phyloP scores from a whole-genome alignment of 352 stramenopile species.

The Globisporangium takayamanum region DNA sequence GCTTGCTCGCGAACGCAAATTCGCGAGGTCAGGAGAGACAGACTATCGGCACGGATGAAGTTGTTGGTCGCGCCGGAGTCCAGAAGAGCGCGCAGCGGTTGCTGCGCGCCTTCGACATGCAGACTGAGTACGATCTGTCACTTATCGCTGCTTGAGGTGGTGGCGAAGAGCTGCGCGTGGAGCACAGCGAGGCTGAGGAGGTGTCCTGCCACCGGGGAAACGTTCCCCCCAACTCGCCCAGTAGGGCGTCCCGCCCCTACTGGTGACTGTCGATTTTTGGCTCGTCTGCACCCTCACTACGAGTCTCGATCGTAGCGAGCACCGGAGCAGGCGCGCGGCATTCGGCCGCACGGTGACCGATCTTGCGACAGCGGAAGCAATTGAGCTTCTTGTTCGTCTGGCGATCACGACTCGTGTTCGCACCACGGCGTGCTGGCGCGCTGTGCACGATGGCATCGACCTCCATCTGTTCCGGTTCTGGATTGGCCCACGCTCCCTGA shows the following conservation, averaged over 20 bases:
- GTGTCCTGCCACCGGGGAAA: background rate
- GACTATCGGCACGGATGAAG: background rate
- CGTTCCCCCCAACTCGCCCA: background rate
- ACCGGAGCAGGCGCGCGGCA: slow-evolving; percentile 10
- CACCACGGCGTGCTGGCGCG: no score
- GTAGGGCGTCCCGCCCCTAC: no score
- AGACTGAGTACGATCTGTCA: slow-evolving; percentile 14
- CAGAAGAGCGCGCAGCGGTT: background rate
- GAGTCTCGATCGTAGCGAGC: background rate
- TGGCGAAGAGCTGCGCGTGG: slow-evolving; percentile 8
- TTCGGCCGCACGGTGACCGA: background rate
- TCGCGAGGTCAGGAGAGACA: background rate
- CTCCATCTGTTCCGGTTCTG: no score
- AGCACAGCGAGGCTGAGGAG: background rate
- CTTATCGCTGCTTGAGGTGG: slow-evolving; percentile 12
- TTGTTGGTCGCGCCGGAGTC: background rate
- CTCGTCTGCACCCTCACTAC: background rate
- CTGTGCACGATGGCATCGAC: no score
- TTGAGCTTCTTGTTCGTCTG: no score
- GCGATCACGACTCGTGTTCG: no score
- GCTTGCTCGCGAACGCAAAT: background rate
- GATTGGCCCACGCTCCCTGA: no score
- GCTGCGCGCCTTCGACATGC: slow-evolving; percentile 10
- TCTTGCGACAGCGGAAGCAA: background rate
- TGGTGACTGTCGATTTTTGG: background rate